These are phyloP conservation scores for Kwoniella sp. DNA, from an alignment of 768 basidiomycete species.

Conservation along the genomic window DNA sequence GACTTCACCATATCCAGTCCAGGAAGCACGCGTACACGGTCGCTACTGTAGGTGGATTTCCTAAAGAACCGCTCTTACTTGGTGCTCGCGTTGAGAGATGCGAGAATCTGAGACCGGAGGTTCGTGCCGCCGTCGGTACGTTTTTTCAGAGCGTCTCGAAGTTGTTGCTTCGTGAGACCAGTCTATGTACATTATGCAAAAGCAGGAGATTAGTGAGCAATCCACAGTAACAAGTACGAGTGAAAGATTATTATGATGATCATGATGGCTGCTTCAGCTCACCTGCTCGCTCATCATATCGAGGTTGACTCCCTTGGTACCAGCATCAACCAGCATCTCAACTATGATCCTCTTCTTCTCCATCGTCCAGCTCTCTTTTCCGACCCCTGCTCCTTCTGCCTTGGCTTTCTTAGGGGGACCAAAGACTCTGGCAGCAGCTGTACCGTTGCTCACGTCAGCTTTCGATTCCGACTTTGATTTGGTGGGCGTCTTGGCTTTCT, in stretches of 20 bases:
- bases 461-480: neutral
- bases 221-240: no score
- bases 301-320: neutral
- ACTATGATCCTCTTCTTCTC: constrained; percentile 11
- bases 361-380: constrained; percentile 2
- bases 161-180: constrained; percentile 14
- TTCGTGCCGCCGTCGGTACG: constrained; percentile 10
- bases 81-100: neutral
- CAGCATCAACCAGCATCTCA: constrained; percentile 11
- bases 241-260: no score
- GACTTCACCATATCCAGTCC: no score
- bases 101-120: constrained; percentile 11
- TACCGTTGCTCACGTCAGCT: neutral
- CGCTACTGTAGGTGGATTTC: no score
- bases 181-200: no score
- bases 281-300: constrained; percentile 5
- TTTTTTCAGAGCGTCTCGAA: constrained; percentile 14
- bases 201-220: no score
- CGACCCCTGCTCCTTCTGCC: no score
- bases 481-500: no score
- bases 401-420: neutral
- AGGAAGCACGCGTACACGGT: no score
- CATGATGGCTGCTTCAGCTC: neutral
- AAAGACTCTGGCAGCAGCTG: no score
- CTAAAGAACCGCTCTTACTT: neutral